Base-by-base conservation (phyloP, 345 rosid species). In the Gossypium sturtianum region DNA sequence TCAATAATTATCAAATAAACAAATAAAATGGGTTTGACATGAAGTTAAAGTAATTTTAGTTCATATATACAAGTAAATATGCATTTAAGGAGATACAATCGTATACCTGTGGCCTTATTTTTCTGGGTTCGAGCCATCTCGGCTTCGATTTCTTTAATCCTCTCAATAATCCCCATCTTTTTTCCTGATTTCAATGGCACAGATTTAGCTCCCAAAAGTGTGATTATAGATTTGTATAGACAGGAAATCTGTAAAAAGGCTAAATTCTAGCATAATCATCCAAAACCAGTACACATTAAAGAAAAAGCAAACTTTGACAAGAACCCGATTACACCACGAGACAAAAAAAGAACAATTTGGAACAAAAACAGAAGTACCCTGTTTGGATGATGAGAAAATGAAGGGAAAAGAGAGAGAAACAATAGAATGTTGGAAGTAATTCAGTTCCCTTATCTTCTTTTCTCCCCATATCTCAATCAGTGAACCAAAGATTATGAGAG, bases 71-170 rank as follows among this genome's bases (percentile, higher is more conserved):
- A 9, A 47, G 49, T 47, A 47, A 11, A 10, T 47, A 61, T 13
- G 45, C 22, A 63, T 12, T 3, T 19, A 47, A 47, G 43, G 48
- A 29, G 27, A 29, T n/a, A 66, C 3, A 75, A 71, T 38, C 7
- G 57, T 58, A 77, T 17, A 75, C 99, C 98, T 79, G 99, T 96
- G 64, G 99, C 99, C 86, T 96, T 96, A 69, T 96, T 96, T 81
- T 96, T 96, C 90, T 91, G 99, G 4, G 98, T 96, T 65, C 97
- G 94, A 80, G 99, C 98, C 99, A 96, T 96, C 91, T 96, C 99
- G 84, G 92, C 92, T 81, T 96, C 99, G 60, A 96, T 96, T 87
- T 93, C 99, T 80, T 96, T 96, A 76, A 96, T 96, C 88, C 77
- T 96, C 87, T 96, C 99, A 38, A 96, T 86, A 84, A 96, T 96